A percentile compares a stretch with the other conserved stretches of the same genome.
Conservation (phyloP, 1,284 basidiomycete species). For the Microstroma glucosiphilum region DNA sequence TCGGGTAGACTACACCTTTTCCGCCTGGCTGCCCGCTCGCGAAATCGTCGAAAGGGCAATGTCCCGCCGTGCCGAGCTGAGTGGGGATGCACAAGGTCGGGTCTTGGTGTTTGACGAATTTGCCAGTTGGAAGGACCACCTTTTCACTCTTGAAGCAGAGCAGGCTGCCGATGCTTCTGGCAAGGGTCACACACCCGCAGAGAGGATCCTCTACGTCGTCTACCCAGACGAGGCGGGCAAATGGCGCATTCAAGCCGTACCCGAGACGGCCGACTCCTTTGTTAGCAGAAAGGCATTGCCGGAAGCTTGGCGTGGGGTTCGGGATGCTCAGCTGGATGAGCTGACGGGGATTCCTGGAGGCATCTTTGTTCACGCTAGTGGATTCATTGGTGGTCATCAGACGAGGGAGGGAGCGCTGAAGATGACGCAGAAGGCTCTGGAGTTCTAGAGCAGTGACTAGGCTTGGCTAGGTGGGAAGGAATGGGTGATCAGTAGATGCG, state of each 20-base stretch:
- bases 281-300: slow-evolving; percentile 85
- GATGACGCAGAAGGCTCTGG: slow-evolving; percentile 4
- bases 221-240: slow-evolving; percentile 71
- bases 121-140: slow-evolving; percentile 75
- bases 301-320: slow-evolving; percentile 82
- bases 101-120: slow-evolving; percentile 76
- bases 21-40: slow-evolving; percentile 87
- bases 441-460: background rate
- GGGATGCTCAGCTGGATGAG: slow-evolving; percentile 73
- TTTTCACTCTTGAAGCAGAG: slow-evolving; percentile 64
- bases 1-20: slow-evolving; percentile 72
- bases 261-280: slow-evolving; percentile 74
- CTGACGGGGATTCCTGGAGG: slow-evolving; percentile 70
- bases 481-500: too few species aligned
- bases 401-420: slow-evolving; percentile 2
- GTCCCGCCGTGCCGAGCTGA: slow-evolving; percentile 58
- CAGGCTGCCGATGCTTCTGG: slow-evolving; percentile 72
- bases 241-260: slow-evolving; percentile 93
- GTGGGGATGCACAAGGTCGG: slow-evolving; percentile 62
- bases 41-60: slow-evolving; percentile 71
- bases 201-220: slow-evolving; percentile 70
- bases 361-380: slow-evolving; percentile 88
- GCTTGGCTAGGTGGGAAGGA: too few species aligned
- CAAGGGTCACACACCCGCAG: slow-evolving; percentile 31
- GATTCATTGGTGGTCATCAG: slow-evolving; percentile 76